Evolutionary conservation across 257 asterid species (phyloP).

Genomic region (Plectranthus barbatus): DNA sequence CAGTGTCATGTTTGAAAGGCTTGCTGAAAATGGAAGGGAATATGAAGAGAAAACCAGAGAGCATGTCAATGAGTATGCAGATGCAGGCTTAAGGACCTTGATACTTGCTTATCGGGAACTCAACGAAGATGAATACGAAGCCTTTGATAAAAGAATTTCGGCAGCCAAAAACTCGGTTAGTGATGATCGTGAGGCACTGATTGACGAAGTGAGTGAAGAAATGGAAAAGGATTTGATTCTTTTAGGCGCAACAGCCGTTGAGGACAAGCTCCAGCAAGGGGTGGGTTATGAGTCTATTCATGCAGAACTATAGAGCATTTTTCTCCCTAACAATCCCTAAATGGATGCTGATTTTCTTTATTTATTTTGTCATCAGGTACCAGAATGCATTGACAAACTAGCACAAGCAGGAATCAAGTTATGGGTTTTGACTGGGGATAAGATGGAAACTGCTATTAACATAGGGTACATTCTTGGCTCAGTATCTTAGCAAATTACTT

Average conservation of each 20-base stretch:
- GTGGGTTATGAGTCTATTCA: conserved; percentile 31
- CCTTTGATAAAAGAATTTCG: conserved; percentile 37
- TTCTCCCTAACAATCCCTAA: not conserved
- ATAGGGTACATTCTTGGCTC: conserved; percentile 49
- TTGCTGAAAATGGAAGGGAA: conserved; percentile 41
- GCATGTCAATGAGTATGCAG: conserved; percentile 76
- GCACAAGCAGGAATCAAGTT: conserved; percentile 87
- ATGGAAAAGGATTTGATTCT: conserved; percentile 80
- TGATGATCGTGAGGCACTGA: conserved; percentile 61
- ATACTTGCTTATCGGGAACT: conserved; percentile 79
- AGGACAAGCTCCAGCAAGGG: conserved; percentile 98
- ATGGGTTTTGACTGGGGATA: conserved; percentile 96
- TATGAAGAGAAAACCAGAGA: conserved; percentile 58
- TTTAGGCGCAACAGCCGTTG: conserved; percentile 97
- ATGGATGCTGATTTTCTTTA: not conserved
- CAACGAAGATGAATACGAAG: conserved; percentile 49
- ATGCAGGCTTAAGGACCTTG: conserved; percentile 92
- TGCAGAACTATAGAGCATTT: not conserved
- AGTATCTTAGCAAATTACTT: not conserved
- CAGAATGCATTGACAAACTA: conserved; percentile 93
- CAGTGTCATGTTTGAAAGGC: conserved; percentile 89
- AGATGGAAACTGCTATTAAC: conserved; percentile 96
- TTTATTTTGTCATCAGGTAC: conserved; percentile 50
- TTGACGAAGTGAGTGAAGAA: conserved; percentile 62
- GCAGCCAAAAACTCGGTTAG: conserved; percentile 76